A percentile compares a stretch with the other conserved stretches of the same genome.
phyloP scores from a whole-genome alignment of 2,329 filamentous ascomycete species.

The Phyllosticta citribraziliensis region DNA sequence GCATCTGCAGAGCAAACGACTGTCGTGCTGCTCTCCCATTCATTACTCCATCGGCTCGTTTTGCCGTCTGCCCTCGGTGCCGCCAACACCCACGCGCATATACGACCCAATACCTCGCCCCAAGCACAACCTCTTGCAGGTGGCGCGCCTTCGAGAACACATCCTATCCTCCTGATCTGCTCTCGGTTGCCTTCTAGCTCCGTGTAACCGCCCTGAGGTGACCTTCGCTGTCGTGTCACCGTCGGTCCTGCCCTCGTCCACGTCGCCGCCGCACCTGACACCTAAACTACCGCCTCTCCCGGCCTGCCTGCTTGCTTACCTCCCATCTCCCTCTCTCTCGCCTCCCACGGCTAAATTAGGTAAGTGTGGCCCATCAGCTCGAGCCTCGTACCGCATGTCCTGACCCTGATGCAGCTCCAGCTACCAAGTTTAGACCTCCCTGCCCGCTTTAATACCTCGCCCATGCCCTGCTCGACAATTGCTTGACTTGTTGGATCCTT shows the following conservation, averaged over 20 bases:
- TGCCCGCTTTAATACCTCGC: background rate
- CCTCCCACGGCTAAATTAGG: background rate
- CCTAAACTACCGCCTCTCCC: background rate
- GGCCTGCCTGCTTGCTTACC: background rate
- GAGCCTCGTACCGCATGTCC: background rate
- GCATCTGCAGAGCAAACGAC: background rate
- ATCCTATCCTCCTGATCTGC: background rate
- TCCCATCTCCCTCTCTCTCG: background rate
- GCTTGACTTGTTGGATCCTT: background rate
- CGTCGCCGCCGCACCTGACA: background rate
- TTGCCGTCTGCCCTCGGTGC: background rate
- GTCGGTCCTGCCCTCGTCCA: background rate
- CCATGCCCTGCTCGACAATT: conserved; percentile 1
- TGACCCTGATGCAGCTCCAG: background rate
- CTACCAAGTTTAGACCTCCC: background rate
- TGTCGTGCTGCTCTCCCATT: background rate
- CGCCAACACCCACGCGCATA: background rate
- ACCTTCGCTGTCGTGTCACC: background rate
- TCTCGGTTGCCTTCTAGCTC: background rate
- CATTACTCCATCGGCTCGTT: background rate
- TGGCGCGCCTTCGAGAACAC: background rate
- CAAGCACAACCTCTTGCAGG: background rate
- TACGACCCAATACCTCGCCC: background rate
- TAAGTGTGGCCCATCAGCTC: background rate
- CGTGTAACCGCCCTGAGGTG: background rate